Conservation (phyloP, 2,329 filamentous ascomycete species). For the Ceratocystis alfenasii region DNA sequence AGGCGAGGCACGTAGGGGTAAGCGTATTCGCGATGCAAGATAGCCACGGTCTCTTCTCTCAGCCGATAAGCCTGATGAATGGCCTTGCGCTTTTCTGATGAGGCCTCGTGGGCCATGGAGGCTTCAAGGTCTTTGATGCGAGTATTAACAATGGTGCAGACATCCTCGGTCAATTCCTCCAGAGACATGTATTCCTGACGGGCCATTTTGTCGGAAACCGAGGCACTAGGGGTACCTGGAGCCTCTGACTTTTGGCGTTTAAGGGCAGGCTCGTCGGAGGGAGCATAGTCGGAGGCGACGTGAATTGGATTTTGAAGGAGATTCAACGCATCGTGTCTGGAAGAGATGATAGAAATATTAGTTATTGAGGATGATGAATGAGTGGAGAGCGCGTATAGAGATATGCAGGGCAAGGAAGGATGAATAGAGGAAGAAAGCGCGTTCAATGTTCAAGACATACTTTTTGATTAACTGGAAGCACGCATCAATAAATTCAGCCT, state of each 20-base stretch:
- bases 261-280: slow-evolving; percentile 40
- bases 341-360: background rate
- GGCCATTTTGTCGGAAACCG: slow-evolving; percentile 44
- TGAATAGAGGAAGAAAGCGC: slow-evolving; percentile 7
- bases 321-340: slow-evolving; percentile 37
- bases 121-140: slow-evolving; percentile 39
- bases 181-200: slow-evolving; percentile 45
- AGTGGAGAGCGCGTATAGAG: background rate
- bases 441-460: slow-evolving; percentile 26
- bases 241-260: slow-evolving; percentile 50
- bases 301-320: slow-evolving; percentile 34
- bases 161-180: slow-evolving; percentile 52
- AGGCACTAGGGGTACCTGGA: slow-evolving; percentile 28
- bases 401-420: background rate
- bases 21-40: slow-evolving; percentile 50
- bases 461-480: slow-evolving; percentile 32
- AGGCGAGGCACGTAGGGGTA: slow-evolving; percentile 31
- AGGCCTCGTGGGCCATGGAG: slow-evolving; percentile 26
- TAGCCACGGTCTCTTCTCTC: slow-evolving; percentile 44
- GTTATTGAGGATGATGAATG: background rate
- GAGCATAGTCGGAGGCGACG: slow-evolving; percentile 42
- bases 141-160: slow-evolving; percentile 38
- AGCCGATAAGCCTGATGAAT: slow-evolving; percentile 15
- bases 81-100: slow-evolving; percentile 21
- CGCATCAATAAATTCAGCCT: slow-evolving; percentile 31